Conservation (phyloP, 1,284 basidiomycete species). For the Cryptococcus jaspeensis region DNA sequence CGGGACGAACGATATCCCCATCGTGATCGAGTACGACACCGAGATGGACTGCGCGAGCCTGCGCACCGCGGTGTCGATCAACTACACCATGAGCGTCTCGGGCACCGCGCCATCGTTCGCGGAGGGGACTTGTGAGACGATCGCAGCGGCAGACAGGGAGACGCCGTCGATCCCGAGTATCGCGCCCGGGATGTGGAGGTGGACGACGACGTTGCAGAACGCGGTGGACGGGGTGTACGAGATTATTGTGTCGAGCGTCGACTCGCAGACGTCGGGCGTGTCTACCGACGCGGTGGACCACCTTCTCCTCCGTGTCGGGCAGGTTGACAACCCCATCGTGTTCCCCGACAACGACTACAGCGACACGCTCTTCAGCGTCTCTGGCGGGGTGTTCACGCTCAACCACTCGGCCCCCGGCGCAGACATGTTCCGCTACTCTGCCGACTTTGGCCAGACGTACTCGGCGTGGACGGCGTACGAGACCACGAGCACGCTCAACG, state of each 20-base stretch:
- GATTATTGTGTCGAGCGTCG: conserved; percentile 60
- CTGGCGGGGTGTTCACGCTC: conserved; percentile 67
- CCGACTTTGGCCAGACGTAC: conserved; percentile 84
- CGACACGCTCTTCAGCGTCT: conserved; percentile 61
- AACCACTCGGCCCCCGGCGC: conserved; percentile 78
- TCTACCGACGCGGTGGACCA: conserved; percentile 60
- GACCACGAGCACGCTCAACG: conserved; percentile 64
- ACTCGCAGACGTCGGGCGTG: conserved; percentile 36
- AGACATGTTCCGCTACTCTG: conserved; percentile 80
- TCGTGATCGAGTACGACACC: conserved; percentile 73
- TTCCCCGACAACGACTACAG: conserved; percentile 71
- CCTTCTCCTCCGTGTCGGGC: conserved; percentile 74
- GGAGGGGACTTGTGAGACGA: conserved; percentile 21
- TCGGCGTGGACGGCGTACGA: conserved; percentile 74
- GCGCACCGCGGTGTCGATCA: conserved; percentile 62
- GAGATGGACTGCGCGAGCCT: conserved; percentile 71
- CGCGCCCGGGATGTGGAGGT: conserved; percentile 64
- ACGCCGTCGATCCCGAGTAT: conserved; percentile 57
- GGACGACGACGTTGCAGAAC: conserved; percentile 67
- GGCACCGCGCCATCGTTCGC: conserved; percentile 57
- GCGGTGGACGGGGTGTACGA: conserved; percentile 77
- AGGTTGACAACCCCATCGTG: conserved; percentile 70
- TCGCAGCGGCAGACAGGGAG: conserved; percentile 54
- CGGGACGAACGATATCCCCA: conserved; percentile 62
- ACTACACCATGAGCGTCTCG: conserved; percentile 66